Conservation (phyloP, 1,284 basidiomycete genomes). For the Puccinia novopanici region DNA sequence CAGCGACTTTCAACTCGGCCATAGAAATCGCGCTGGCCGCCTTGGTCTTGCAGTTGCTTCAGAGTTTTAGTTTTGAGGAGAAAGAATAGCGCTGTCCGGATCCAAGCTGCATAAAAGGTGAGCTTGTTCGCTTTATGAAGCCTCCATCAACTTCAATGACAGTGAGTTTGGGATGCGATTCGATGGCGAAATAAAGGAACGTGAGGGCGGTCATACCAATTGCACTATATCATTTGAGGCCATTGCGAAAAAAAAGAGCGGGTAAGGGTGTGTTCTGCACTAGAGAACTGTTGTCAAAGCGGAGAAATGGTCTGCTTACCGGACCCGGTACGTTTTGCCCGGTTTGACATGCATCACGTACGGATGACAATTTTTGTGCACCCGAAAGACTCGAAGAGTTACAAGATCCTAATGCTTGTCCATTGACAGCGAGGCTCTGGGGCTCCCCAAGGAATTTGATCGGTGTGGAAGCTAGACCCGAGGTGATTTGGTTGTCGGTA, state of each 20-base stretch:
- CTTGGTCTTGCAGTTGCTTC: slow-evolving; percentile 5
- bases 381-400: slow-evolving; percentile 11
- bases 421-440: slow-evolving; percentile 39
- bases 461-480: slow-evolving; percentile 25
- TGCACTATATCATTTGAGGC: not conserved
- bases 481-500: slow-evolving; percentile 27
- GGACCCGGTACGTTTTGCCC: slow-evolving; percentile 31
- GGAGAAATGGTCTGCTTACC: slow-evolving; percentile 12
- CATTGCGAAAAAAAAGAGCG: not conserved
- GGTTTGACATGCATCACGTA: slow-evolving; percentile 32
- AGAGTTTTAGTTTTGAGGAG: slow-evolving; percentile 38
- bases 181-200: slow-evolving; percentile 47
- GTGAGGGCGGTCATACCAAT: slow-evolving; percentile 47
- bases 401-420: slow-evolving; percentile 33
- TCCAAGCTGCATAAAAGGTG: slow-evolving; percentile 18
- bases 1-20: slow-evolving; percentile 41
- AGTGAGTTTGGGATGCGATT: slow-evolving; percentile 21
- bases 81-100: slow-evolving; percentile 50
- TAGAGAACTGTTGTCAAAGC: not conserved
- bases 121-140: slow-evolving; percentile 7
- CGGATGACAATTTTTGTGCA: slow-evolving; percentile 30
- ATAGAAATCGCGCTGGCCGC: slow-evolving; percentile 24
- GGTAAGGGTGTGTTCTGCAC: not conserved
- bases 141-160: slow-evolving; percentile 48
- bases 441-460: slow-evolving; percentile 46